These are phyloP conservation scores for Diaporthe aspalathi DNA, from an alignment of 2,329 filamentous ascomycete species.

Conservation along the genomic window DNA sequence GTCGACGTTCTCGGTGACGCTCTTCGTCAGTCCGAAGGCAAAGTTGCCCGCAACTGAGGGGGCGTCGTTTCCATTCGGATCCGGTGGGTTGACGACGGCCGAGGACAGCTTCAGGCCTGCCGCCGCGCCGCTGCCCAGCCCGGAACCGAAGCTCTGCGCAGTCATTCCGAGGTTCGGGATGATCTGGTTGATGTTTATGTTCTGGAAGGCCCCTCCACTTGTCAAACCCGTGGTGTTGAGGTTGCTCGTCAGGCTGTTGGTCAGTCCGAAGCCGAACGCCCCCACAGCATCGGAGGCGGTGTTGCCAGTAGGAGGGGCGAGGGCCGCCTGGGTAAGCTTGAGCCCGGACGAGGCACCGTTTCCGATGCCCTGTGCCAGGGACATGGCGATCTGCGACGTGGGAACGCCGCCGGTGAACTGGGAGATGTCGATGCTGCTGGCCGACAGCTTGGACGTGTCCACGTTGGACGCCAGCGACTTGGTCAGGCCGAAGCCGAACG, in stretches of 20 bases:
- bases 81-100: constrained; percentile 13
- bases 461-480: constrained; percentile 44
- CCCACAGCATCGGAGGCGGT: constrained; percentile 23
- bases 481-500: constrained; percentile 46
- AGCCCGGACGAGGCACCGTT: constrained; percentile 40
- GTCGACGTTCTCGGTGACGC: constrained; percentile 44
- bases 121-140: constrained; percentile 39
- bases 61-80: constrained; percentile 17
- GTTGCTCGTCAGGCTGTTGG: constrained; percentile 41
- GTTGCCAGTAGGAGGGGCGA: constrained; percentile 26
- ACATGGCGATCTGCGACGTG: constrained; percentile 18
- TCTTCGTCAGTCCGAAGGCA: constrained; percentile 46
- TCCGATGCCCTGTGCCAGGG: constrained; percentile 37
- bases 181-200: constrained; percentile 43
- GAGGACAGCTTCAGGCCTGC: constrained; percentile 37
- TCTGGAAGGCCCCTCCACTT: constrained; percentile 40
- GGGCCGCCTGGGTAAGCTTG: constrained; percentile 29
- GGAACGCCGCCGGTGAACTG: constrained; percentile 3
- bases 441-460: neutral
- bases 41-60: constrained; percentile 41
- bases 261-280: constrained; percentile 41
- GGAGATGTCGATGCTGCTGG: neutral
- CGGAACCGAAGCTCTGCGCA: constrained; percentile 36
- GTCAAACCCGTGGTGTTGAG: constrained; percentile 40
- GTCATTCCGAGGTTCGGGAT: constrained; percentile 48